Evolutionary conservation across 495 filamentous ascomycete species (phyloP).

Genomic region (Aspergillus haitiensis): DNA sequence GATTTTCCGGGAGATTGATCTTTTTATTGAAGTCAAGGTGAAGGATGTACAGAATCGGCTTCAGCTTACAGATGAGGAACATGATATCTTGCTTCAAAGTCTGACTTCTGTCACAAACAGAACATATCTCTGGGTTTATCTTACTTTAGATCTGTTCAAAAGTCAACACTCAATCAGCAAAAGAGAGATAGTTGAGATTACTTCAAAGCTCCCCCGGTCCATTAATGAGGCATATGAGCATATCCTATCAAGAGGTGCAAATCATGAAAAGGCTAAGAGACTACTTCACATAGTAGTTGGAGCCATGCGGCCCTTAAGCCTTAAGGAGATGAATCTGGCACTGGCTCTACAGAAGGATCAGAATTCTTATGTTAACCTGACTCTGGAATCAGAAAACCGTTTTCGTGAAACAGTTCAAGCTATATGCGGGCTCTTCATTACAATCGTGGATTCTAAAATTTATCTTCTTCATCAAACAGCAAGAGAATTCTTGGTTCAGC

Average conservation of each 20-base stretch:
- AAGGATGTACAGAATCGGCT: not conserved
- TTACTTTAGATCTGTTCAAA: not conserved
- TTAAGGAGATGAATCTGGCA: not conserved
- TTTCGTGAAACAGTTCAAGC: not conserved
- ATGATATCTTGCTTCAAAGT: not conserved
- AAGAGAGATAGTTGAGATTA: not conserved
- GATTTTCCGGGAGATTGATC: not conserved
- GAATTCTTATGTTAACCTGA: not conserved
- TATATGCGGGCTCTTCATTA: not conserved
- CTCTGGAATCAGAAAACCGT: not conserved
- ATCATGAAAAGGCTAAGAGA: not conserved
- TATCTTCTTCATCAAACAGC: slow-evolving; percentile 6
- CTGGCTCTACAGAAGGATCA: not conserved
- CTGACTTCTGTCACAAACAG: not conserved
- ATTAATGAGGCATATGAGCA: not conserved
- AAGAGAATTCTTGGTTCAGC: not conserved
- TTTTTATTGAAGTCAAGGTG: not conserved
- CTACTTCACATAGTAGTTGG: not conserved
- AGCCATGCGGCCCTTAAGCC: not conserved
- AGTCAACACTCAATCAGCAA: not conserved
- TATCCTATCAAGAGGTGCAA: not conserved
- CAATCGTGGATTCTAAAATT: not conserved
- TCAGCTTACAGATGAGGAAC: not conserved
- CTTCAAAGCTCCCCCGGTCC: not conserved
- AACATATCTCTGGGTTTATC: not conserved